phyloP scores from a whole-genome alignment of 257 asterid species.

The Ligustrum vulgare region DNA sequence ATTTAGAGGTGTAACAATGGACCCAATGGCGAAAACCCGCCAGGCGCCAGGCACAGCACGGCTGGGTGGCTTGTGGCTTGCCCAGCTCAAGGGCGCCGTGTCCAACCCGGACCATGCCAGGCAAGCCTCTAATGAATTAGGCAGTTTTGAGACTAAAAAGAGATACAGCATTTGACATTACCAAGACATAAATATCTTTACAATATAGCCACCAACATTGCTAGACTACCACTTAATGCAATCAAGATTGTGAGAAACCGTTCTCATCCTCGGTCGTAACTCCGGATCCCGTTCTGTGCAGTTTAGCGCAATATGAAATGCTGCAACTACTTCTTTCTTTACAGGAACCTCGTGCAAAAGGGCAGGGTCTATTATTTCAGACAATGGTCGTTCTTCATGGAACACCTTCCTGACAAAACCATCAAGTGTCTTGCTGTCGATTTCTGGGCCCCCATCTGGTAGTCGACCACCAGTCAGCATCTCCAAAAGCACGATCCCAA shows the following conservation, averaged over 20 bases:
- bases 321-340: constrained; percentile 82
- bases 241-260: constrained; percentile 77
- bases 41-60: not conserved
- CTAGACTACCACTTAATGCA: constrained; percentile 43
- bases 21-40: not conserved
- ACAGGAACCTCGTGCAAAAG: constrained; percentile 79
- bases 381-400: constrained; percentile 71
- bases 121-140: not conserved
- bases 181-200: constrained; percentile 14
- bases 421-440: constrained; percentile 63
- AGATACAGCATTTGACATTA: not conserved
- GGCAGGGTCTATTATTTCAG: constrained; percentile 73
- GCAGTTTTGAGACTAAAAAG: not conserved
- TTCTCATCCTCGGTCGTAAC: constrained; percentile 84
- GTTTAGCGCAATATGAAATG: constrained; percentile 72
- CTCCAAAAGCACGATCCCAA: constrained; percentile 79
- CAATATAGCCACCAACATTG: not conserved
- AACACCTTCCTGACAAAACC: constrained; percentile 69
- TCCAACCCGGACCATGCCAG: not conserved
- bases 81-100: not conserved
- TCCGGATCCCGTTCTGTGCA: constrained; percentile 87
- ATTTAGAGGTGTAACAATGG: not conserved
- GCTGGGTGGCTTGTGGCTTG: not conserved
- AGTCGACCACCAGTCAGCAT: constrained; percentile 60
- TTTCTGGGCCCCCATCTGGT: constrained; percentile 42